Base-by-base conservation (phyloP, 2,329 filamentous ascomycete species). In the Magnaporthiopsis incrustans region DNA sequence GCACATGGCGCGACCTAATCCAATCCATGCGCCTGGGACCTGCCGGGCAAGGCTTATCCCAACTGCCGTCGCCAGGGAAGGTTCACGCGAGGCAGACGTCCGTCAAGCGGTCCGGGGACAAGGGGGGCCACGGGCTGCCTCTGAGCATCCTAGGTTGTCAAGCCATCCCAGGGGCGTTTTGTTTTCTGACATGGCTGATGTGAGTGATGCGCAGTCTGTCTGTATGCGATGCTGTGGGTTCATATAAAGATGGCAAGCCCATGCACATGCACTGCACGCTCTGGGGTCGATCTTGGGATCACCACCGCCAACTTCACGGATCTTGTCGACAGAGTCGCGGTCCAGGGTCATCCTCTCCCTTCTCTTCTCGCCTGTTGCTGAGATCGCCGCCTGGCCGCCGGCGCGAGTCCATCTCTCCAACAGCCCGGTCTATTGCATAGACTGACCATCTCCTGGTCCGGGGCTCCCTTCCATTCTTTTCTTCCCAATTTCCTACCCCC, bases 251-350 rank as follows among this genome's bases (percentile, higher is more conserved):
- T 53, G 44, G 44, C 44, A 22, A 25, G 44, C 44, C 44, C 44
- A n/a, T 35, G 33, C 14, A 22, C 44, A n/a, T 50, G 38, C 38
- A 18, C 38, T 18, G 15, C 44, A 22, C 18, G 38, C 18, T 44
- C 38, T 44, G 15, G 38, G 44, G 44, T n/a, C 22, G n/a, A 22
- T 22, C 44, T 61, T 38, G n/a, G 33, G 22, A 32, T 38, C 35
- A 26, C 35, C 35, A 61, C 35, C 59, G 59, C 59, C 59, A 61
- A 61, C 59, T 50, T 44, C 18, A 15, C 38, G n/a, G 44, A 61
- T 35, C 32, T 61, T 61, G 59, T 53, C 35, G 59, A 61, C 38
- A 61, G 59, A 44, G 59, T 61, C 59, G 35, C 59, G 44, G 27
- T 44, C 33, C 14, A 27, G 59, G 59, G 59, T 61, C 59, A 61